Base-by-base conservation (phyloP, 2,329 filamentous ascomycete genomes). In the Cladosporium colombiae region DNA sequence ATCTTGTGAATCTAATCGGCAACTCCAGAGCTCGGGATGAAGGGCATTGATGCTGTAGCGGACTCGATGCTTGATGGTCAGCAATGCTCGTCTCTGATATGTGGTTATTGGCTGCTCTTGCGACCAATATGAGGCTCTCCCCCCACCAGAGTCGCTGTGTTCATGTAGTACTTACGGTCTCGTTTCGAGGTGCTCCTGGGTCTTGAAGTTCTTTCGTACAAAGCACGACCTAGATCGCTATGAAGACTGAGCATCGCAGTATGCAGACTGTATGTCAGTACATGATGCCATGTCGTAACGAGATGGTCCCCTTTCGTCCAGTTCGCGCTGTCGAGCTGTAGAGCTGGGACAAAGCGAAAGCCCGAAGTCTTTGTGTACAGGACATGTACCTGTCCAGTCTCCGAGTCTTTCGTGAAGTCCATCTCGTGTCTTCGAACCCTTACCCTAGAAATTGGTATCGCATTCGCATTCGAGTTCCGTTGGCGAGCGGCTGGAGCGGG, bases 291-390 rank as follows among this genome's bases (percentile, higher is more conserved):
- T 33, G 31, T 11, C 31, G 31, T 33, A 33, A 33, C 8, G 1
- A 33, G 11, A 2, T 33, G 31, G 10, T 11, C 10, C 8, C 31
- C 11, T 11, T 33, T 33, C 31, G 8, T 33, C 31, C 7, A 33
- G 2, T 33, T 11, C 8, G 11, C 31, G 3, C 10, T 11, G 10
- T 14, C 13, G 16, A 5, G 71, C 72, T 52, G 72, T 65, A n/a
- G 73, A 16, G 10, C 10, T n/a, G 2, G 7, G 18, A 44, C 37
- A 44, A 44, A n/a, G 7, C 37, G 1, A 44, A n/a, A 44, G 18
- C 5, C 37, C n/a, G 6, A n/a, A 10, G 2, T 18, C 18, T 8
- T 44, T 44, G 37, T n/a, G 37, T 35, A 33, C 2, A 35, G 33
- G 18, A 40, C 16, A 40, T 40, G 35, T 13, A 11, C n/a, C 3